Evolutionary conservation across 495 filamentous ascomycete species (phyloP).

Genomic region (Tuber brumale): DNA sequence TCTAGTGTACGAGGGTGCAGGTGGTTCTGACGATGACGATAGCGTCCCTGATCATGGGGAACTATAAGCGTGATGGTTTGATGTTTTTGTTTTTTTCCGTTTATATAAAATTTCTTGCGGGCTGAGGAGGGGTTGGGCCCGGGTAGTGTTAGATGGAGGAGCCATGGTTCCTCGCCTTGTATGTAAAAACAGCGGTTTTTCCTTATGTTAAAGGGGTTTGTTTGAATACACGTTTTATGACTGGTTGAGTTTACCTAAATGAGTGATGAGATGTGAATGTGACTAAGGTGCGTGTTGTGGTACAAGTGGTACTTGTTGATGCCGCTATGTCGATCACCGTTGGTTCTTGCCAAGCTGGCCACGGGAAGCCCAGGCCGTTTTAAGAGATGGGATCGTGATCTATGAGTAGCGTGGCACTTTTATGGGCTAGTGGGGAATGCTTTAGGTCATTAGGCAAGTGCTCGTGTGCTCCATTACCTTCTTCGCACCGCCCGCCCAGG

Average conservation of each 20-base stretch:
- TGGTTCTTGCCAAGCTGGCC: not conserved
- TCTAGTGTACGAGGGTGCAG: conserved; percentile 69
- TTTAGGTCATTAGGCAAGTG: not conserved
- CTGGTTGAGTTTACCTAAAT: not conserved
- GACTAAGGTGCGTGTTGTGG: not conserved
- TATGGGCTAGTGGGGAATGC: not conserved
- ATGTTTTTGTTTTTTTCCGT: conserved; percentile 21
- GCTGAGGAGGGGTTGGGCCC: not conserved
- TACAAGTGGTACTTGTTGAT: not conserved
- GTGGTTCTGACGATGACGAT: conserved; percentile 60
- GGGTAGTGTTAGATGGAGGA: not conserved
- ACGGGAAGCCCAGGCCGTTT: not conserved
- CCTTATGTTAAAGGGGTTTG: not conserved
- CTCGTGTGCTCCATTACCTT: not conserved
- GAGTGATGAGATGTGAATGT: not conserved
- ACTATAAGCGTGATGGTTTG: conserved; percentile 55
- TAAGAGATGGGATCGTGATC: not conserved
- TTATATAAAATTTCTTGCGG: not conserved
- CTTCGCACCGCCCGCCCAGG: not conserved
- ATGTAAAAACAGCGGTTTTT: conserved; percentile 4
- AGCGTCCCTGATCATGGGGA: conserved; percentile 79
- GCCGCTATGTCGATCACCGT: not conserved
- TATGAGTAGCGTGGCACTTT: not conserved
- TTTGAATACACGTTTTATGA: conserved; percentile 6
- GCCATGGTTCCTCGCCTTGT: not conserved